These are phyloP conservation scores for Backusella luteola DNA, from an alignment of 192 early-diverging fungal species.

Conservation along the genomic window DNA sequence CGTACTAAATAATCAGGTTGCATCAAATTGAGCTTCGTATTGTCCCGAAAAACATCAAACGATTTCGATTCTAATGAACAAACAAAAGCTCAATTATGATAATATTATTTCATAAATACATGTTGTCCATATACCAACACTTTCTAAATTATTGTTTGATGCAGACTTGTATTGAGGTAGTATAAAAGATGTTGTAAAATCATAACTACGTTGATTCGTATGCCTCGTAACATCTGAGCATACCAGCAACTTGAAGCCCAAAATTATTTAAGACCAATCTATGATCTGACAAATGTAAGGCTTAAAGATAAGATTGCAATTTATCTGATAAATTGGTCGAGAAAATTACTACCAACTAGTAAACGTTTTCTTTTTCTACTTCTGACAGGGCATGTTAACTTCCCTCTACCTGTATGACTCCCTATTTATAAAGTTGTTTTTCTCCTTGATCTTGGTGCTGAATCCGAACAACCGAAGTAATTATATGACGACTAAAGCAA, in stretches of 20 bases:
- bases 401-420: neutral
- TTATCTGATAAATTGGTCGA: neutral
- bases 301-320: neutral
- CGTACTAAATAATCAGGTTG: neutral
- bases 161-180: neutral
- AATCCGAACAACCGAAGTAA: neutral
- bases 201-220: neutral
- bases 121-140: neutral
- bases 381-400: neutral
- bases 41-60: neutral
- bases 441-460: neutral
- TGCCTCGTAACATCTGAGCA: neutral
- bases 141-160: neutral
- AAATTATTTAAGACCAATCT: neutral
- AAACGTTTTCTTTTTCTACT: too few relatives aligned
- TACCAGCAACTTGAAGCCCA: neutral
- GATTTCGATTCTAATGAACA: neutral
- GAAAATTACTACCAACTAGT: neutral
- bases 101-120: too few relatives aligned
- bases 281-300: too few relatives aligned
- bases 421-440: neutral
- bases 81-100: too few relatives aligned
- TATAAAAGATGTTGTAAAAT: neutral
- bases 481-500: neutral
- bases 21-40: neutral